Conservation (phyloP, 2,329 filamentous ascomycete species). For the Diaporthe aspalathi region DNA sequence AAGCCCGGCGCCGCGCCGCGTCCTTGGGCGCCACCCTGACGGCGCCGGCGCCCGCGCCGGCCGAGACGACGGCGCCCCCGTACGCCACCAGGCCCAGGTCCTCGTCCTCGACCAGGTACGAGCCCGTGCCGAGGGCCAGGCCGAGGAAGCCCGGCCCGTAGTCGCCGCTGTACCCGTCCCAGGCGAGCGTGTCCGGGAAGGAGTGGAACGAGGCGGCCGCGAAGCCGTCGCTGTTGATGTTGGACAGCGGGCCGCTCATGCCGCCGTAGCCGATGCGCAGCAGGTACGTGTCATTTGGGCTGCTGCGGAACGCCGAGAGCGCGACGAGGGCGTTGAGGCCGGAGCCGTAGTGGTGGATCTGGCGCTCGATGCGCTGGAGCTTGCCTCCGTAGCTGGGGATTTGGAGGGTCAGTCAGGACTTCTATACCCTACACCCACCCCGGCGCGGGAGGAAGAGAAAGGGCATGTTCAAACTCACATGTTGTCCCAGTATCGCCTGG, state of each 20-base stretch:
- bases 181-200: slow-evolving; percentile 64
- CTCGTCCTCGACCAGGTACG: slow-evolving; percentile 60
- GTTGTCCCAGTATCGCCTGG: slow-evolving; percentile 71
- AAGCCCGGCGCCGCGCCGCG: slow-evolving; percentile 59
- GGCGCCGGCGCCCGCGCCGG: slow-evolving; percentile 24
- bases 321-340: slow-evolving; percentile 67
- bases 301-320: slow-evolving; percentile 61
- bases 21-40: slow-evolving; percentile 57
- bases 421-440: too few species aligned
- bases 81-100: slow-evolving; percentile 61
- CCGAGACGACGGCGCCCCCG: slow-evolving; percentile 56
- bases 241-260: slow-evolving; percentile 63
- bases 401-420: neutral
- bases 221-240: slow-evolving; percentile 66
- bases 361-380: slow-evolving; percentile 56
- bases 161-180: slow-evolving; percentile 68
- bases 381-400: slow-evolving; percentile 56
- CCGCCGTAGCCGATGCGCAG: slow-evolving; percentile 67
- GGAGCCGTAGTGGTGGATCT: slow-evolving; percentile 72
- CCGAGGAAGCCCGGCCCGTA: slow-evolving; percentile 68
- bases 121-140: slow-evolving; percentile 59
- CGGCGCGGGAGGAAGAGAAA: neutral
- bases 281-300: slow-evolving; percentile 60
- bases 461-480: slow-evolving; percentile 50
- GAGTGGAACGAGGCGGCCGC: slow-evolving; percentile 67